A percentile compares a stretch with the other conserved stretches of the same genome.
phyloP scores from a whole-genome alignment of 495 filamentous ascomycete genomes.

The Xylaria intraflava region DNA sequence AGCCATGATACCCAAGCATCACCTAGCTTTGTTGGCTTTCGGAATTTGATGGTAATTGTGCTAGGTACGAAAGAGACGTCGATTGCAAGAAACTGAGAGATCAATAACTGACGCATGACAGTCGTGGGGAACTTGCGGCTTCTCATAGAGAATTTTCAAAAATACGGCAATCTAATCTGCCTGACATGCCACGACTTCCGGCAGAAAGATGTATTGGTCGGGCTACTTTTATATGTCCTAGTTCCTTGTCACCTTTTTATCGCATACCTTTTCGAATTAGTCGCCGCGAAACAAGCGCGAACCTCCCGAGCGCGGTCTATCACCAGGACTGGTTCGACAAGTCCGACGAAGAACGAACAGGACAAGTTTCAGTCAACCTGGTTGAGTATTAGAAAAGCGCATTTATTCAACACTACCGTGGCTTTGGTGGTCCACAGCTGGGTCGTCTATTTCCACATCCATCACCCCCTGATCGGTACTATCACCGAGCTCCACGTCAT shows the following conservation, averaged over 20 bases:
- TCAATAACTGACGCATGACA: constrained; percentile 25
- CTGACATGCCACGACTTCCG: constrained; percentile 85
- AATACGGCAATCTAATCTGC: constrained; percentile 95
- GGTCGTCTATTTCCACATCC: constrained; percentile 80
- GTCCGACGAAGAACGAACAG: constrained; percentile 49
- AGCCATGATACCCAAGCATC: constrained; percentile 68
- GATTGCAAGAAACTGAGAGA: not conserved
- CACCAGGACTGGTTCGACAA: constrained; percentile 44
- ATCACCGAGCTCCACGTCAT: constrained; percentile 85
- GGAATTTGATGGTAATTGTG: constrained; percentile 94
- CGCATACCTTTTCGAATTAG: constrained; percentile 79
- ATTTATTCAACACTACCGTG: constrained; percentile 76
- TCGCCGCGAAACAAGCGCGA: constrained; percentile 69
- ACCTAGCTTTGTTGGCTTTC: constrained; percentile 86
- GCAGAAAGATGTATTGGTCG: constrained; percentile 67
- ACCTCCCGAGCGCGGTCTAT: constrained; percentile 55
- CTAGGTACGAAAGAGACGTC: constrained; percentile 51
- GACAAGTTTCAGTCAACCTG: constrained; percentile 65
- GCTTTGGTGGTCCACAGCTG: constrained; percentile 74
- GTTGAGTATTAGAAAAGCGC: constrained; percentile 66
- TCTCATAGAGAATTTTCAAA: constrained; percentile 95
- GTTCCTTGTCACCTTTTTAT: constrained; percentile 86
- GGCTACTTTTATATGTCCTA: constrained; percentile 68
- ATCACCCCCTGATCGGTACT: constrained; percentile 90
- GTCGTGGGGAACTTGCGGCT: constrained; percentile 90